These are phyloP conservation scores for Trichoderma arundinaceum DNA, from an alignment of 2,329 filamentous ascomycete genomes.

Conservation along the genomic window DNA sequence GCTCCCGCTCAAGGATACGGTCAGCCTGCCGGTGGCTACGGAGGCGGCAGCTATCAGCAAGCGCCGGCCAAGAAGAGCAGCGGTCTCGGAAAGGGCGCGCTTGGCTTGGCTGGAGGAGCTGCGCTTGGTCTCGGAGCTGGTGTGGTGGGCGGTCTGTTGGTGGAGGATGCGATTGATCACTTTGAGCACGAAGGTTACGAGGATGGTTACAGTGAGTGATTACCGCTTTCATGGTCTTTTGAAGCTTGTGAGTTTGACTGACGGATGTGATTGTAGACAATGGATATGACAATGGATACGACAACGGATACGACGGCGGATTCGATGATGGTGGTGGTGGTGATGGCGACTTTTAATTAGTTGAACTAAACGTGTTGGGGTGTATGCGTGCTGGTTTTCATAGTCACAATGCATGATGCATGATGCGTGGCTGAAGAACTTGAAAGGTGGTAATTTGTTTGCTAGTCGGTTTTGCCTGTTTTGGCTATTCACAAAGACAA, in stretches of 20 bases:
- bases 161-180: conserved; percentile 71
- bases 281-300: conserved; percentile 40
- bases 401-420: not conserved
- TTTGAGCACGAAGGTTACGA: conserved; percentile 62
- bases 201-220: conserved; percentile 50
- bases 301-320: conserved; percentile 31
- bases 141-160: conserved; percentile 75
- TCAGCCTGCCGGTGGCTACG: conserved; percentile 42
- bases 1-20: conserved; percentile 37
- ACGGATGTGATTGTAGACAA: conserved; percentile 29
- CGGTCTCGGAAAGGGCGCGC: conserved; percentile 39
- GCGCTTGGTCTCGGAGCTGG: conserved; percentile 83
- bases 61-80: conserved; percentile 51
- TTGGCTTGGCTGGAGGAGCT: conserved; percentile 75
- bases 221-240: not conserved
- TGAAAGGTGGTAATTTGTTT: conserved; percentile 1
- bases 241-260: not conserved
- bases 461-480: not conserved
- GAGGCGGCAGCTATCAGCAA: conserved; percentile 30
- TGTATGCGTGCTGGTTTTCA: not conserved
- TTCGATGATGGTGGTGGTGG: conserved; percentile 36
- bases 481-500: conserved; percentile 13
- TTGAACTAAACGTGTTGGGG: not conserved
- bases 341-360: conserved; percentile 31
- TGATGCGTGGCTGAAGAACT: not conserved